phyloP scores from a whole-genome alignment of 2,329 filamentous ascomycete genomes.

The Incumbomyces lentus region DNA sequence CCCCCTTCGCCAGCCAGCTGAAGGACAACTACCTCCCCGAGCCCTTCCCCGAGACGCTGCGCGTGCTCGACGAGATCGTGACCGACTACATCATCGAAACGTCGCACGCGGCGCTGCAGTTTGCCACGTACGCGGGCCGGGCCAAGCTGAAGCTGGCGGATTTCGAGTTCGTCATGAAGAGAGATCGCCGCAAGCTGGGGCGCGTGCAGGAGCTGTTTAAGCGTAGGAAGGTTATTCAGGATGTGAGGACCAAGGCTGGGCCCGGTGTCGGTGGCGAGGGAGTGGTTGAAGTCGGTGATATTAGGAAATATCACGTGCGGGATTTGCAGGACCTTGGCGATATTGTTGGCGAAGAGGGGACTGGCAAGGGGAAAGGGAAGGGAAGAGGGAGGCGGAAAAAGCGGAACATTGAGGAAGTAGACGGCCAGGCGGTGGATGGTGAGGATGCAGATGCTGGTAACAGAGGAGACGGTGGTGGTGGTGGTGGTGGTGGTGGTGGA shows the following conservation, averaged over 20 bases:
- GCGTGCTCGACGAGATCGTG: slow-evolving; percentile 85
- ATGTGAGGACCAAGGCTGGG: slow-evolving; percentile 62
- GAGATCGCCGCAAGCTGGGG: slow-evolving; percentile 75
- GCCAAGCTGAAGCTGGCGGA: slow-evolving; percentile 98
- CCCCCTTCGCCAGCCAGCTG: slow-evolving; percentile 66
- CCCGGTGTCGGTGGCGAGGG: slow-evolving; percentile 22
- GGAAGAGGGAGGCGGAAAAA: slow-evolving; percentile 20
- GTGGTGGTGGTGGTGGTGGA: background rate
- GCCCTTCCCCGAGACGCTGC: slow-evolving; percentile 73
- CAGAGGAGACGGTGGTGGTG: slow-evolving; percentile 7
- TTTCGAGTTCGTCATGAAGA: slow-evolving; percentile 85
- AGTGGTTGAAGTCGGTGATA: slow-evolving; percentile 10
- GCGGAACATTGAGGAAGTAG: slow-evolving; percentile 13
- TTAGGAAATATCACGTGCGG: slow-evolving; percentile 13
- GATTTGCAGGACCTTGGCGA: slow-evolving; percentile 19
- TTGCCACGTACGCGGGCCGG: slow-evolving; percentile 74
- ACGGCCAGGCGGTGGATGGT: slow-evolving; percentile 2
- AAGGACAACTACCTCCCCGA: slow-evolving; percentile 57
- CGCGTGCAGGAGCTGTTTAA: slow-evolving; percentile 81
- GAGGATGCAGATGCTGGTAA: slow-evolving; percentile 7
- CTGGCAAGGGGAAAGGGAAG: slow-evolving; percentile 19
- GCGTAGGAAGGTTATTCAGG: slow-evolving; percentile 78
- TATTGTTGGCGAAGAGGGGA: slow-evolving; percentile 21
- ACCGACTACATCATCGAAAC: slow-evolving; percentile 95
- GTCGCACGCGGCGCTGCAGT: slow-evolving; percentile 77